Evolutionary conservation across 2,329 filamentous ascomycete species (phyloP).

Genomic region (Leptographium radiaticola): DNA sequence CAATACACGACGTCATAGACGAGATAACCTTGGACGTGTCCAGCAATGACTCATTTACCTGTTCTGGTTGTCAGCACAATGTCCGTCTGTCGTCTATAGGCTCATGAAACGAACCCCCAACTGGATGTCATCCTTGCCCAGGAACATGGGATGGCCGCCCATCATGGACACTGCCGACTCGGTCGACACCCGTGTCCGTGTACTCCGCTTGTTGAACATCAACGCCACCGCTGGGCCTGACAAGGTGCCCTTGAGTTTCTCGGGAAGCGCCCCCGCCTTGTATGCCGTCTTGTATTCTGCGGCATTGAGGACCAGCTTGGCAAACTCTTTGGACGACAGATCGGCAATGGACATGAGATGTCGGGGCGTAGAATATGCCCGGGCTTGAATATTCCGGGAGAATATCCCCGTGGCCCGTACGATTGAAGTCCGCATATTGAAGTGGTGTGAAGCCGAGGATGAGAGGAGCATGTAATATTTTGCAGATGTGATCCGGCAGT

Average conservation of each 20-base stretch:
- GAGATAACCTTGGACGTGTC: slow-evolving; percentile 88
- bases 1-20: slow-evolving; percentile 79
- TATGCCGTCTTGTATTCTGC: slow-evolving; percentile 60
- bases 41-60: slow-evolving; percentile 88
- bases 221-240: slow-evolving; percentile 75
- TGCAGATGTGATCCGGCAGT: no score
- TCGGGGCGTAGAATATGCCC: slow-evolving; percentile 46
- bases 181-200: slow-evolving; percentile 83
- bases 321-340: slow-evolving; percentile 66
- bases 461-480: background rate
- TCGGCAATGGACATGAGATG: slow-evolving; percentile 90
- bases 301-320: slow-evolving; percentile 72
- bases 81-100: background rate
- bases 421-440: background rate
- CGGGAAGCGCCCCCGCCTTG: slow-evolving; percentile 42
- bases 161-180: slow-evolving; percentile 81
- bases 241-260: slow-evolving; percentile 49
- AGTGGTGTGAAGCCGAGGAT: background rate
- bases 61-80: background rate
- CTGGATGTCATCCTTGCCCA: slow-evolving; percentile 93
- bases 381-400: slow-evolving; percentile 12
- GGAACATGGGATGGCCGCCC: slow-evolving; percentile 90
- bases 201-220: slow-evolving; percentile 95
- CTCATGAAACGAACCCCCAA: slow-evolving; percentile 50
- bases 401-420: background rate